Percentiles rank a stretch among this genome's conserved stretches.
phyloP scores from a whole-genome alignment of 768 basidiomycete genomes.

The Suillus subalutaceus region DNA sequence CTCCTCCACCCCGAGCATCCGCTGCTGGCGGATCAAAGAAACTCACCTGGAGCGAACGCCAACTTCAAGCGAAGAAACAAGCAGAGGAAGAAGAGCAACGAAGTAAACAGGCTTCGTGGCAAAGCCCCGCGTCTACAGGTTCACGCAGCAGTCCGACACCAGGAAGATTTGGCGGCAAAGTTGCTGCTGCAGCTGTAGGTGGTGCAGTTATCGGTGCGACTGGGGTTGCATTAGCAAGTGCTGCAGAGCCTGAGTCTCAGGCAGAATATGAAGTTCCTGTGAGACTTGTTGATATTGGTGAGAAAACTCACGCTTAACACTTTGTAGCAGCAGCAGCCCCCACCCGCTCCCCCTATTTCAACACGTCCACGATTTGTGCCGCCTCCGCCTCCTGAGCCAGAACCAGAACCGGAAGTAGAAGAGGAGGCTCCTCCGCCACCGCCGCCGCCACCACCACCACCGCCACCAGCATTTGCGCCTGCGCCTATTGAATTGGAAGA shows the following conservation, averaged over 20 bases:
- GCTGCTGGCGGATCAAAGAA: constrained; percentile 57
- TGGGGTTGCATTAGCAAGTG: constrained; percentile 25
- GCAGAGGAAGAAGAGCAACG: constrained; percentile 73
- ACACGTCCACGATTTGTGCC: constrained; percentile 24
- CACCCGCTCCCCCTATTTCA: constrained; percentile 25
- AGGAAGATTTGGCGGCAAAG: constrained; percentile 36
- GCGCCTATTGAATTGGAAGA: constrained; percentile 27
- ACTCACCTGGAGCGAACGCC: constrained; percentile 92
- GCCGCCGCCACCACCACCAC: constrained; percentile 27
- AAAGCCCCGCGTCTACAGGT: constrained; percentile 38
- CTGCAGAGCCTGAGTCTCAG: constrained; percentile 32
- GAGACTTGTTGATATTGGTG: constrained; percentile 16
- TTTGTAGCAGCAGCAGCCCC: constrained; percentile 30
- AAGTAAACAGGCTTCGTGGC: constrained; percentile 60
- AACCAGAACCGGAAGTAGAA: constrained; percentile 25
- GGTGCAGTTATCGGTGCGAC: constrained; percentile 35
- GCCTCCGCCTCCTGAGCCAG: constrained; percentile 21
- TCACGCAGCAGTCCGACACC: constrained; percentile 44
- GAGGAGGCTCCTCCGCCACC: constrained; percentile 19
- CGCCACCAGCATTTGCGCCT: constrained; percentile 37
- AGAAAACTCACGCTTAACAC: background rate
- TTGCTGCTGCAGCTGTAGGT: constrained; percentile 33
- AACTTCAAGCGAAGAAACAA: constrained; percentile 88
- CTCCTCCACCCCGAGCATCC: constrained; percentile 28
- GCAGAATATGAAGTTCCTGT: constrained; percentile 33